These are phyloP conservation scores for Eucalyptus tenuipes DNA, from an alignment of 345 rosid species.

Conservation along the genomic window DNA sequence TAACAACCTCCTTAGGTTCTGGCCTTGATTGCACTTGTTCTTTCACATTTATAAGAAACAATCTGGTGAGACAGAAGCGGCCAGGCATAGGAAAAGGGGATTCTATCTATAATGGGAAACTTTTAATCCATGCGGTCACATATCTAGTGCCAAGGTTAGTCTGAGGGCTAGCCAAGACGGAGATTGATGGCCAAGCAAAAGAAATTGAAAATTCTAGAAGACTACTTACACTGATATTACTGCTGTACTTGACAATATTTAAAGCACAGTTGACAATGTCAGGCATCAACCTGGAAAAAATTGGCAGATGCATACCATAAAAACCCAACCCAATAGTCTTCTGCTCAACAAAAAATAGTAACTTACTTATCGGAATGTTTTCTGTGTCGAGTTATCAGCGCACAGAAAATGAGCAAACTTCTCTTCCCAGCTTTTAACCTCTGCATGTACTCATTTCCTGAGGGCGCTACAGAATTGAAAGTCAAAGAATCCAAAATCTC, in stretches of 20 bases:
- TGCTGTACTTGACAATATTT: constrained; percentile 43
- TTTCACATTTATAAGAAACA: not conserved
- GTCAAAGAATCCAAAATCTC: constrained; percentile 53
- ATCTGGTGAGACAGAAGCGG: not conserved
- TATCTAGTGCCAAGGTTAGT: not conserved
- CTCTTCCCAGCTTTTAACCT: constrained; percentile 73
- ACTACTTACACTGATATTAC: constrained; percentile 43
- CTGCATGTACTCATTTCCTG: constrained; percentile 27
- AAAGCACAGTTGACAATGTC: constrained; percentile 49
- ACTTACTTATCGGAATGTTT: constrained; percentile 74
- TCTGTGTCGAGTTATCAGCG: constrained; percentile 69
- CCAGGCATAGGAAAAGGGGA: not conserved
- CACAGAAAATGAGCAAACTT: constrained; percentile 59
- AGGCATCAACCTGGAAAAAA: constrained; percentile 60
- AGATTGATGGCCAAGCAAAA: not conserved
- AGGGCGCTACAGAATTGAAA: constrained; percentile 22
- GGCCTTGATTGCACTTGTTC: not conserved
- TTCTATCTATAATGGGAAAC: not conserved
- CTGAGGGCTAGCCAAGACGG: not conserved
- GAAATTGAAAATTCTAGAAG: not conserved
- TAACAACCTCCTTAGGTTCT: not conserved
- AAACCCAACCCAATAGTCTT: not conserved
- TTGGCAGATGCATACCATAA: not conserved
- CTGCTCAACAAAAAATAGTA: not conserved
- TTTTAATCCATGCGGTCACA: not conserved